A percentile compares a stretch with the other conserved stretches of the same genome.
Evolutionary conservation across 2,329 filamentous ascomycete genomes (phyloP).

Genomic region (Dothistroma septosporum): DNA sequence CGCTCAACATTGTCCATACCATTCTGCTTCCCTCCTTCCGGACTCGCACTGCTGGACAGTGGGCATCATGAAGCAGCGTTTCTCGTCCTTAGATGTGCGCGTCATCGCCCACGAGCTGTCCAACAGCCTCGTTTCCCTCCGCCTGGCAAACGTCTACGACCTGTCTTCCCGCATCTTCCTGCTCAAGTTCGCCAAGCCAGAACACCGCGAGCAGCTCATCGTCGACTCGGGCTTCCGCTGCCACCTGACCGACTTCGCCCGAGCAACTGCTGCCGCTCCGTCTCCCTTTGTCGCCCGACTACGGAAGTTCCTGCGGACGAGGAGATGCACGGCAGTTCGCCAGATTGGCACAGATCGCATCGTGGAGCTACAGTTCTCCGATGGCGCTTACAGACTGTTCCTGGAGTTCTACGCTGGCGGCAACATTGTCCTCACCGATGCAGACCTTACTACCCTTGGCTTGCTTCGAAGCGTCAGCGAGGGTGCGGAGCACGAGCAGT

Average conservation of each 20-base stretch:
- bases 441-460: constrained; percentile 74
- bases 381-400: constrained; percentile 81
- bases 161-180: constrained; percentile 92
- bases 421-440: constrained; percentile 89
- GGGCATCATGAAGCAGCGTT: constrained; percentile 67
- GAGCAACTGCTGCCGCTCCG: constrained; percentile 77
- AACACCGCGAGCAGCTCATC: constrained; percentile 81
- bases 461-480: constrained; percentile 76
- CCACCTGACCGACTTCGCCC: constrained; percentile 85
- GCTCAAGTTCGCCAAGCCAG: constrained; percentile 88
- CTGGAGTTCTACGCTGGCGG: constrained; percentile 95
- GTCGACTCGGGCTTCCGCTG: constrained; percentile 95
- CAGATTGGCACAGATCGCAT: constrained; percentile 93
- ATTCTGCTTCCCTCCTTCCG: not conserved
- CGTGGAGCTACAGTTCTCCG: constrained; percentile 86
- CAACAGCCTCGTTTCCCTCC: constrained; percentile 67
- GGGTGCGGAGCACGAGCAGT: constrained; percentile 77
- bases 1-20: no score
- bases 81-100: constrained; percentile 75
- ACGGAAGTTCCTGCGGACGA: constrained; percentile 82
- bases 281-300: constrained; percentile 80
- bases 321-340: constrained; percentile 71
- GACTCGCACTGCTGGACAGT: not conserved
- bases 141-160: constrained; percentile 92
- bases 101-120: constrained; percentile 92